phyloP scores from a whole-genome alignment of 495 filamentous ascomycete species.

The Hyaloscypha finlandica region DNA sequence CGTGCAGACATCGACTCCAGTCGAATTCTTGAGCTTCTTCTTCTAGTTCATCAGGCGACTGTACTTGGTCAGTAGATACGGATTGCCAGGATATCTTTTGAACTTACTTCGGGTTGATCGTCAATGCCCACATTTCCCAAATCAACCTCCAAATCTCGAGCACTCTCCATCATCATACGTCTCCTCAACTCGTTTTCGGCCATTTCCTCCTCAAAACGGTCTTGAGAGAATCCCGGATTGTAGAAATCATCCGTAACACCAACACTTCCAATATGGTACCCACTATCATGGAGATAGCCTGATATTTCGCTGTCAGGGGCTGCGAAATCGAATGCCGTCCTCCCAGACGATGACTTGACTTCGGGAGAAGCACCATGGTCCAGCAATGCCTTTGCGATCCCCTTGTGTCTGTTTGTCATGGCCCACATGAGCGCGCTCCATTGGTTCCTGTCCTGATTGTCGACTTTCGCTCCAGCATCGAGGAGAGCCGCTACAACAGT shows the following conservation, averaged over 20 bases:
- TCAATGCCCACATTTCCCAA: conserved; percentile 94
- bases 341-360: conserved; percentile 87
- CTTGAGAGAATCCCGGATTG: conserved; percentile 86
- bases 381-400: conserved; percentile 86
- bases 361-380: conserved; percentile 95
- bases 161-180: conserved; percentile 99
- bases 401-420: conserved; percentile 97
- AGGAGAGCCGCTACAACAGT: conserved; percentile 83
- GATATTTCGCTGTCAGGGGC: conserved; percentile 95
- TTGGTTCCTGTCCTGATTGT: conserved; percentile 91
- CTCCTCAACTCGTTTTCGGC: conserved; percentile 94
- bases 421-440: conserved; percentile 99
- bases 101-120: conserved; percentile 85
- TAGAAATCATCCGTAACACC: conserved; percentile 97
- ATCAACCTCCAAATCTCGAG: conserved; percentile 95
- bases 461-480: conserved; percentile 84
- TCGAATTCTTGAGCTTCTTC: conserved; percentile 93
- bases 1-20: conserved; percentile 93
- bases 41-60: conserved; percentile 83
- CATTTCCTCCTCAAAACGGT: conserved; percentile 94
- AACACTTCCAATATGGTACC: conserved; percentile 83
- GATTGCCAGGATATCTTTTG: conserved; percentile 1
- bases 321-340: conserved; percentile 96
- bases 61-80: conserved; percentile 30
- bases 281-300: conserved; percentile 88